Base-by-base conservation (phyloP, 345 rosid species). In the Rhodomyrtus tomentosa region DNA sequence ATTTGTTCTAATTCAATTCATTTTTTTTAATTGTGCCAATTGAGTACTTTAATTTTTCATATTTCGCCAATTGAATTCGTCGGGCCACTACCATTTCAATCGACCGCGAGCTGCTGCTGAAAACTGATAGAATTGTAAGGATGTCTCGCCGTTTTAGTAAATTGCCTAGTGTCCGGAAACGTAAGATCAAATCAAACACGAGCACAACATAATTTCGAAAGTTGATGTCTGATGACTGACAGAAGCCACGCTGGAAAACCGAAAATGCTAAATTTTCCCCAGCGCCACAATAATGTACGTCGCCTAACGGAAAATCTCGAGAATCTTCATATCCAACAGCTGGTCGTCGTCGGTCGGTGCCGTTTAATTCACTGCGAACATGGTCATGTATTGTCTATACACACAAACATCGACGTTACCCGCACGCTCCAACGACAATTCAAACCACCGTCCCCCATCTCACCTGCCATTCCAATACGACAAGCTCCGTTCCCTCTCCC, bases 391-490 rank as follows among this genome's bases (percentile, higher is more conserved):
- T n/a, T 38, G 5, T 58, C 7, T 32, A 18, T 38, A 9, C 76
- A 32, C 76, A 8, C 76, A 18, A 7, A 62, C 24, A 18, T 62
- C 76, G 76, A 62, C 5, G 12, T 38, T 32, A 18, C 76, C 42
- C 45, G 20, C 12, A 20, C 50, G 54, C 15, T 58, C 68, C 55
- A 84, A 81, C 85, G 42, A 82, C 87, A 62, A 52, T 80, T 73
- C 87, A 88, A 50, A 55, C 51, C 68, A 42, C 52, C 10, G 58
- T 50, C 51, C 24, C 24, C 20, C 9, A 48, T 7, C 84, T 90
- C 86, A 89, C 88, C 92, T 89, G 54, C 92, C 87, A 83, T 50
- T 86, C 89, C 90, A 87, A 52, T 83, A 83, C 58, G 85, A 58
- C 72, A 76, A 81, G 15, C 32, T 79, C 29, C 29, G 22, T 40